These are phyloP conservation scores for Elymus sibiricus DNA, from an alignment of 176 grass and related monocot genomes.

Conservation along the genomic window DNA sequence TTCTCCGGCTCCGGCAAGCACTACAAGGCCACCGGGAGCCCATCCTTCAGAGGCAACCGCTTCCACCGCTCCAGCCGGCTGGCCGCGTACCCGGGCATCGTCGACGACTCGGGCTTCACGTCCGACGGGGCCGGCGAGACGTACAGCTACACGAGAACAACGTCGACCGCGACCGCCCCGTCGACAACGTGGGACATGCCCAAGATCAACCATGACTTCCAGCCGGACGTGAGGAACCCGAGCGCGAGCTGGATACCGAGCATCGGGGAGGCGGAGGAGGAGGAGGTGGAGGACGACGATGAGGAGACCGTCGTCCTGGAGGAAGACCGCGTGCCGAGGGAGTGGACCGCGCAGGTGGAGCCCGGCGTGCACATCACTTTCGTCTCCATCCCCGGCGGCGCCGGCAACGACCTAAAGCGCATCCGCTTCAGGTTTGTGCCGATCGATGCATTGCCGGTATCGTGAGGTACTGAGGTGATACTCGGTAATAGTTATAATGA, in stretches of 20 bases:
- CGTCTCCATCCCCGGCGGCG: constrained; percentile 78
- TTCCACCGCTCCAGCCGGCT: constrained; percentile 53
- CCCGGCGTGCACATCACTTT: constrained; percentile 99
- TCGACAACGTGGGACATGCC: constrained; percentile 55
- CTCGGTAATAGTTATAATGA: background rate
- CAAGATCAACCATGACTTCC: constrained; percentile 33
- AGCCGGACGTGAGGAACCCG: constrained; percentile 43
- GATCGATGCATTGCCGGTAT: background rate
- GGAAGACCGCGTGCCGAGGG: constrained; percentile 67
- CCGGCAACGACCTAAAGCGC: constrained; percentile 93
- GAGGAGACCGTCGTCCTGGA: constrained; percentile 52
- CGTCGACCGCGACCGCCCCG: background rate
- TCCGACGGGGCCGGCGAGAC: constrained; percentile 42
- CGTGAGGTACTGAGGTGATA: background rate
- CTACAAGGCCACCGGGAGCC: constrained; percentile 61
- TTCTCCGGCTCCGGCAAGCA: constrained; percentile 79
- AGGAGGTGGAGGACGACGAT: background rate
- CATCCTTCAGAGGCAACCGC: constrained; percentile 57
- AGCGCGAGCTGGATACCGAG: constrained; percentile 42
- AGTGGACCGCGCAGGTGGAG: constrained; percentile 98
- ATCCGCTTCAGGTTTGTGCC: constrained; percentile 81
- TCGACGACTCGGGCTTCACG: constrained; percentile 56
- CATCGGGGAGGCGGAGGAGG: constrained; percentile 31
- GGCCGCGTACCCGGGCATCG: constrained; percentile 48
- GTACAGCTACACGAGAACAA: constrained; percentile 40